Conservation (phyloP, 2,329 filamentous ascomycete genomes). For the Xylariaceae sp. region DNA sequence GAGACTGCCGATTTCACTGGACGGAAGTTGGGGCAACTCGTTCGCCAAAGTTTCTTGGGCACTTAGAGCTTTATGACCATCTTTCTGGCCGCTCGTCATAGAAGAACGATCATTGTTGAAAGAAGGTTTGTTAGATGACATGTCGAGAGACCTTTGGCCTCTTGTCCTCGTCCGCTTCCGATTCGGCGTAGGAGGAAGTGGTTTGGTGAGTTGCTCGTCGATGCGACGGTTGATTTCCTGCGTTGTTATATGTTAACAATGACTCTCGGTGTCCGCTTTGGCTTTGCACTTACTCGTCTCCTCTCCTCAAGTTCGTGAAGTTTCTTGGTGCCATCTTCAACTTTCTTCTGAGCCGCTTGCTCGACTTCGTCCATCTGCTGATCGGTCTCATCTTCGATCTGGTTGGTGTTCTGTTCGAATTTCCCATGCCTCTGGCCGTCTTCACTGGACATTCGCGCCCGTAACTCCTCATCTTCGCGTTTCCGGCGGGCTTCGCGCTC, state of each 20-base stretch:
- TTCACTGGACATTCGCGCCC: constrained; percentile 21
- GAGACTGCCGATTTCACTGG: no score
- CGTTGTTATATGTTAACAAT: background rate
- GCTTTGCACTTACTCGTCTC: constrained; percentile 23
- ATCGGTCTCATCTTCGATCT: constrained; percentile 33
- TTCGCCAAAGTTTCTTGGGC: no score
- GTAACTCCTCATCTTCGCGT: constrained; percentile 33
- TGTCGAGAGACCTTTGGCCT: no score
- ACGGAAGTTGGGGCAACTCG: no score
- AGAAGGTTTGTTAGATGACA: no score
- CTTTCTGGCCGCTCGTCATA: no score
- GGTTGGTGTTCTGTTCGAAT: constrained; percentile 24
- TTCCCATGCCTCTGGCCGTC: constrained; percentile 27
- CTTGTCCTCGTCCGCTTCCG: no score
- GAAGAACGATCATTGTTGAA: no score
- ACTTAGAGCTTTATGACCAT: no score
- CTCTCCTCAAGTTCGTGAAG: constrained; percentile 30
- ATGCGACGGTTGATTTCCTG: constrained; percentile 40
- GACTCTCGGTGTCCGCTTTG: no score
- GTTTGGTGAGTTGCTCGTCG: constrained; percentile 39
- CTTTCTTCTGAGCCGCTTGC: constrained; percentile 22
- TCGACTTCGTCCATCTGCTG: constrained; percentile 31
- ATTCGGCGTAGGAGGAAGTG: no score
- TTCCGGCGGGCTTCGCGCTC: constrained; percentile 32
- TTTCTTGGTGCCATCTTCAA: constrained; percentile 29